Conservation (phyloP, 192 early-diverging fungal genomes). For the Endogone sp. region DNA sequence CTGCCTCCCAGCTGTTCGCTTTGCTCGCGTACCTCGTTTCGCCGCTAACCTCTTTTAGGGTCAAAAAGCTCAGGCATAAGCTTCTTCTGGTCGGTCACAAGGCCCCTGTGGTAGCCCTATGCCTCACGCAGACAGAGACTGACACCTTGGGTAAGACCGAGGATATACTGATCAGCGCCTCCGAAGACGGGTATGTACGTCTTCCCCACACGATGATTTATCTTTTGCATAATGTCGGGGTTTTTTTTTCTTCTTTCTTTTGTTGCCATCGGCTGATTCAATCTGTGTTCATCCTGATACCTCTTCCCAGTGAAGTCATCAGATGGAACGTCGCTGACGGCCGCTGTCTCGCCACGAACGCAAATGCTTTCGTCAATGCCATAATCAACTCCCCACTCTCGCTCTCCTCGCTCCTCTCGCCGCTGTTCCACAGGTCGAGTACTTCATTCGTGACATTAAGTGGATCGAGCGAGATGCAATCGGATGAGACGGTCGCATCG, state of each 20-base stretch:
- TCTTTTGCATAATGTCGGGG: too few relatives aligned
- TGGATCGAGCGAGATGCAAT: not conserved
- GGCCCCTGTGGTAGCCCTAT: constrained; percentile 39
- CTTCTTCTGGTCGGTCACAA: constrained; percentile 47
- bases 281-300: not conserved
- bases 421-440: not conserved
- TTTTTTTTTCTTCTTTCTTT: too few relatives aligned
- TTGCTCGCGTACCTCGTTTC: too few relatives aligned
- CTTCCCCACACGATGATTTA: not conserved
- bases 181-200: constrained; percentile 53
- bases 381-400: constrained; percentile 15
- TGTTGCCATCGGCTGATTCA: too few relatives aligned
- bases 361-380: constrained; percentile 33
- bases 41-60: too few relatives aligned
- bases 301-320: constrained; percentile 34
- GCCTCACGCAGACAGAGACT: constrained; percentile 31
- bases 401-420: constrained; percentile 35
- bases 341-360: constrained; percentile 40
- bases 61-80: constrained; percentile 35
- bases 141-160: constrained; percentile 35
- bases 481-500: not conserved
- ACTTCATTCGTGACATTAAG: not conserved
- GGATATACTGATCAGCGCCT: constrained; percentile 49
- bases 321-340: constrained; percentile 50
- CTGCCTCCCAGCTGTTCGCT: not conserved